Evolutionary conservation across 345 rosid species (phyloP).

Genomic region (Mercurialis annua): DNA sequence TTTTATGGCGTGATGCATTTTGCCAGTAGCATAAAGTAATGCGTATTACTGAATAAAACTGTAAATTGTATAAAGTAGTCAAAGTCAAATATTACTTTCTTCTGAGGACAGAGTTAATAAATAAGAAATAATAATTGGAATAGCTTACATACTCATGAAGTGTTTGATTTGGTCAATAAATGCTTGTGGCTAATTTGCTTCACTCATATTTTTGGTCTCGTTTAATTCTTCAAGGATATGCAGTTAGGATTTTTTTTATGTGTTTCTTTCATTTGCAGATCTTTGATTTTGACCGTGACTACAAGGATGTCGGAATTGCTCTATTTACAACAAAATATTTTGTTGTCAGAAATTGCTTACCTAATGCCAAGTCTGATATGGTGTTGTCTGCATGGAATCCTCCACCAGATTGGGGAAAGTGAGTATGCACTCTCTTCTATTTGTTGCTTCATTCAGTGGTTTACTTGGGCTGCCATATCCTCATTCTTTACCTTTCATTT

Average conservation of each 20-base stretch:
- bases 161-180: background rate
- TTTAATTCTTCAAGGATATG: slow-evolving; percentile 7
- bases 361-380: slow-evolving; percentile 79
- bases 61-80: background rate
- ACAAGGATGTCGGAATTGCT: slow-evolving; percentile 93
- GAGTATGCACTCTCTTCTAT: slow-evolving; percentile 31
- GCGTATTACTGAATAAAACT: background rate
- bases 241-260: background rate
- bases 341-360: slow-evolving; percentile 84
- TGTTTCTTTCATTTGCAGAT: slow-evolving; percentile 43
- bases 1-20: background rate
- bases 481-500: background rate
- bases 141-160: background rate
- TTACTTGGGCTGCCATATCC: background rate
- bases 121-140: background rate
- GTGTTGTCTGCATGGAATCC: slow-evolving; percentile 97
- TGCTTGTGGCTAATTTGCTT: background rate
- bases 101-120: background rate
- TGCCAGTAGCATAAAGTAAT: background rate
- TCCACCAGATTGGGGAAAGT: slow-evolving; percentile 98
- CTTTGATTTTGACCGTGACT: slow-evolving; percentile 96
- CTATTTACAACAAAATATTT: slow-evolving; percentile 76
- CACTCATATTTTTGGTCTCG: background rate
- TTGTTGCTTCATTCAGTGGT: slow-evolving; percentile 14
- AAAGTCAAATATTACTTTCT: background rate